Evolutionary conservation across 1,139 yeast species (phyloP), one percentile per base, ranked within the genome.

Genomic region (Kodamaea derodonti): DNA sequence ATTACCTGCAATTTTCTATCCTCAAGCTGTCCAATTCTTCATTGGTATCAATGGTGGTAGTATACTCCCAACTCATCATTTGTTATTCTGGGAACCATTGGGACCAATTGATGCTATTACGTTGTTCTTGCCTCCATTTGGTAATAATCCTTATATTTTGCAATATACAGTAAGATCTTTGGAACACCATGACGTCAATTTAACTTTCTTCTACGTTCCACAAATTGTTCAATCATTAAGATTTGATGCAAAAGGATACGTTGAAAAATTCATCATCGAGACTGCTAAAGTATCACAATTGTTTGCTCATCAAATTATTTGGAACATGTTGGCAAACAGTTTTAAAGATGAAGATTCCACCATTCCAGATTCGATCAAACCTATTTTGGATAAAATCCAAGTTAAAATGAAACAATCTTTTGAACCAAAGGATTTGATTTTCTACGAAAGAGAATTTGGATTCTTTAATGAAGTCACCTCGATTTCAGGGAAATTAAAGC

Each of bases 251-350:
- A 68, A 76, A 37, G 97, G 97, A 1, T 90, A 88, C 48, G 95
- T 90, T 33, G 90, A 85, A 48, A 75, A 88, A 45, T 86, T 85
- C 54, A 90, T 94, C 46, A 62, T 92, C 39, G 97, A 92, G 55
- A 87, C 97, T 0, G 97, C 95, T 3, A 82, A 84, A 52, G 85
- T 88, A 15, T 83, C 95, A 24, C 95, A 85, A 49, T 68, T 90
- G 43, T 94, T 94, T 68, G 90, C 97, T 0, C 99, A 94, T 59
- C 99, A 94, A 60, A 90, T 94, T 45, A 87, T 94, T 42, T 94
- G 99, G 99, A 94, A 94, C 52, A 87, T 94, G 84, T 65, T 84
- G 50, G 98, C 99, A 1, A 94, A 94, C 56, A 78, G 92, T 43
- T 92, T 75, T 58, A 84, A 82, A 49, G 98, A 87, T 55, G 97